Conservation (phyloP, 192 early-diverging fungal species). For the Mortierella antarctica region DNA sequence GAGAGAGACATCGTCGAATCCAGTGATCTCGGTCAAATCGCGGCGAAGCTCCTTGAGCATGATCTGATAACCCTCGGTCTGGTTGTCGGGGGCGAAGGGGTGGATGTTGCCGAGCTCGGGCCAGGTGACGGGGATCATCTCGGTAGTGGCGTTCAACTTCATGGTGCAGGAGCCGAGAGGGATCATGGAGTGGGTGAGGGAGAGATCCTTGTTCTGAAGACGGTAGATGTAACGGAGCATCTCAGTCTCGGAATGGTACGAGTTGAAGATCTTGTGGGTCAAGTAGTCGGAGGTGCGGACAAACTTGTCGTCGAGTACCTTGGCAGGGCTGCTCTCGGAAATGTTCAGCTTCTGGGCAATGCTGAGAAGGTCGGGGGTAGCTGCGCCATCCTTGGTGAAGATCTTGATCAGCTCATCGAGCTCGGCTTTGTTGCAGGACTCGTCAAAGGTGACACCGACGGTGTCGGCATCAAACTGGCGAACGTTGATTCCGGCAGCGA, state of each 20-base stretch:
- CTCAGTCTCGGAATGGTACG: slow-evolving; percentile 97
- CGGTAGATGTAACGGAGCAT: slow-evolving; percentile 97
- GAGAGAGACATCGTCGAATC: slow-evolving; percentile 91
- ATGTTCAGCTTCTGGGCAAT: slow-evolving; percentile 63
- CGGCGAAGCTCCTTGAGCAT: slow-evolving; percentile 91
- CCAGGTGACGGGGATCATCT: slow-evolving; percentile 99
- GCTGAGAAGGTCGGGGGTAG: slow-evolving; percentile 57
- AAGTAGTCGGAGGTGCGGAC: slow-evolving; percentile 81
- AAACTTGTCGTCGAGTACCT: slow-evolving; percentile 71
- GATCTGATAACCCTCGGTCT: slow-evolving; percentile 92
- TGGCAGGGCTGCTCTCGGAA: slow-evolving; percentile 58
- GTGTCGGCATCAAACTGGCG: slow-evolving; percentile 79
- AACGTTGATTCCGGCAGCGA: slow-evolving; percentile 86
- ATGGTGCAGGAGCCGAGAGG: slow-evolving; percentile 99
- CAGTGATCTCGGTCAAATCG: slow-evolving; percentile 92
- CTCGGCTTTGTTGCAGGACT: slow-evolving; percentile 88
- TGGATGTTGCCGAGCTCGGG: slow-evolving; percentile 96
- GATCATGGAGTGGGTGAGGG: slow-evolving; percentile 99
- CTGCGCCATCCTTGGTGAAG: slow-evolving; percentile 75
- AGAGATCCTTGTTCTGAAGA: slow-evolving; percentile 97
- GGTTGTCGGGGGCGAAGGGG: slow-evolving; percentile 95
- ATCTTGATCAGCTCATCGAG: slow-evolving; percentile 81
- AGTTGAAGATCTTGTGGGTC: slow-evolving; percentile 94
- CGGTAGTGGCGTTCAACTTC: slow-evolving; percentile 99
- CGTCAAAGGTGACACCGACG: slow-evolving; percentile 93